phyloP scores from a whole-genome alignment of 2,329 filamentous ascomycete species.

The Fusarium poae region DNA sequence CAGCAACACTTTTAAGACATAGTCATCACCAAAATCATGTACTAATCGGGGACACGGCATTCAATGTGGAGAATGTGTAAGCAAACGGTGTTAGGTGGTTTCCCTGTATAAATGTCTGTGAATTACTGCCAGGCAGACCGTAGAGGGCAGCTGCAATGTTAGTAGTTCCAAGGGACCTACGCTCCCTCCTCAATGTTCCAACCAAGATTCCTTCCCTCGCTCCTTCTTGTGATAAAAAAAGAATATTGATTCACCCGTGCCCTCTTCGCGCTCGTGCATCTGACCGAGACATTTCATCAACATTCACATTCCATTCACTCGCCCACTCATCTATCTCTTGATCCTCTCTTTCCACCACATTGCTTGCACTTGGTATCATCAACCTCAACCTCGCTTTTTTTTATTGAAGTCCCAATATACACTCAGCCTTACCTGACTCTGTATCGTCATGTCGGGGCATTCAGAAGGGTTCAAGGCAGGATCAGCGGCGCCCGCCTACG shows the following conservation, averaged over 20 bases:
- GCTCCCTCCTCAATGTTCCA: conserved; percentile 18
- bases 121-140: neutral
- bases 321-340: conserved; percentile 2
- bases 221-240: conserved; percentile 31
- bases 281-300: conserved; percentile 18
- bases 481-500: conserved; percentile 45
- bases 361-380: neutral
- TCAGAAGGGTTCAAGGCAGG: conserved; percentile 40
- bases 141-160: conserved; percentile 7
- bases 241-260: conserved; percentile 18
- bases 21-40: conserved; percentile 16
- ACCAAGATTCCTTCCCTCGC: conserved; percentile 8
- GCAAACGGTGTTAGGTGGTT: conserved; percentile 1
- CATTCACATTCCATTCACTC: conserved; percentile 6
- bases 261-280: neutral
- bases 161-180: conserved; percentile 1
- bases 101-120: neutral
- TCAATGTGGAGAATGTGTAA: conserved; percentile 23
- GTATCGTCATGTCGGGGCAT: conserved; percentile 25
- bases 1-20: conserved; percentile 18
- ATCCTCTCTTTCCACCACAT: conserved; percentile 4
- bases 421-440: neutral
- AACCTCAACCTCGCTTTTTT: neutral
- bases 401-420: neutral
- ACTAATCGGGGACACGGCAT: conserved; percentile 36